Conservation (phyloP, 805 yeast species). For the Saccharomycopsis fibuligera region DNA sequence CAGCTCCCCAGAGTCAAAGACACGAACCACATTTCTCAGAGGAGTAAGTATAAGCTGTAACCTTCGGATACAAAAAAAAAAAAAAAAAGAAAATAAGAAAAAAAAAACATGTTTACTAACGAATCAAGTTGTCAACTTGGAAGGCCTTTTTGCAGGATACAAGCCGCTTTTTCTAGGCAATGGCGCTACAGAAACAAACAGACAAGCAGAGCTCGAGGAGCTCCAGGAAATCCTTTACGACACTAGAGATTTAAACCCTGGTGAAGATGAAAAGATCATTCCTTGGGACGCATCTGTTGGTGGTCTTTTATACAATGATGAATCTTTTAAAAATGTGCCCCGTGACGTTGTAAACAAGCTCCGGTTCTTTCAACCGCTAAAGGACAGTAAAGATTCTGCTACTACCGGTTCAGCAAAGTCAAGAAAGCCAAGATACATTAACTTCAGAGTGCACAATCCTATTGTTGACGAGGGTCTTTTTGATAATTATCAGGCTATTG, state of each 20-base stretch:
- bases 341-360: conserved; percentile 30
- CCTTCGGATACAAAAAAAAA: too few relatives aligned
- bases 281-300: conserved; percentile 37
- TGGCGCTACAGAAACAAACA: conserved; percentile 1
- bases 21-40: conserved; percentile 11
- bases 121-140: conserved; percentile 20
- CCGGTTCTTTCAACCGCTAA: conserved; percentile 38
- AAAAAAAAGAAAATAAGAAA: too few relatives aligned
- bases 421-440: conserved; percentile 58
- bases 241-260: conserved; percentile 14
- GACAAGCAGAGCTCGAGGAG: background rate
- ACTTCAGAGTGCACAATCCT: conserved; percentile 29
- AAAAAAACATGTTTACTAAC: background rate
- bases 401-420: conserved; percentile 36
- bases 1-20: conserved; percentile 16
- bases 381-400: background rate
- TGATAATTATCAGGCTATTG: conserved; percentile 22
- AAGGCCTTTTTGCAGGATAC: conserved; percentile 41
- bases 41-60: conserved; percentile 3
- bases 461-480: conserved; percentile 28
- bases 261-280: conserved; percentile 27
- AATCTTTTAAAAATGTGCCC: conserved; percentile 32
- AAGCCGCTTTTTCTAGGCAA: conserved; percentile 37
- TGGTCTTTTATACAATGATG: conserved; percentile 31
- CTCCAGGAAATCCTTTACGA: conserved; percentile 1